A percentile compares a stretch with the other conserved stretches of the same genome.
phyloP scores from a whole-genome alignment of 352 stramenopile genomes.

The Phytophthora lateralis region DNA sequence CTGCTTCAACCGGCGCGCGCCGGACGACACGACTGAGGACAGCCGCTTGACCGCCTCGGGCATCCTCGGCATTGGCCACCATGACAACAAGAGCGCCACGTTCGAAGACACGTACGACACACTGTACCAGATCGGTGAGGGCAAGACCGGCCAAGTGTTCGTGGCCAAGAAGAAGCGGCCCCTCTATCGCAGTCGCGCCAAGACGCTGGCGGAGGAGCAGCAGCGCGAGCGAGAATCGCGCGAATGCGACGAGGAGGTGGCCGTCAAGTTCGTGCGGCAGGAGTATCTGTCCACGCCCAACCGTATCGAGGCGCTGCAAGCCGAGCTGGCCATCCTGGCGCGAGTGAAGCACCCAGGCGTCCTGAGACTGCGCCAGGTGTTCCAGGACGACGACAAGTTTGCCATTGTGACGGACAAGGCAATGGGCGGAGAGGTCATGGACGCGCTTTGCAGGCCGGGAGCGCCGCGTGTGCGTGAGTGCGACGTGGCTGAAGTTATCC shows the following conservation, averaged over 20 bases:
- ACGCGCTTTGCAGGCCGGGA: slow-evolving; percentile 44
- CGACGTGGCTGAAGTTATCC: slow-evolving; percentile 67
- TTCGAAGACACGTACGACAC: slow-evolving; percentile 76
- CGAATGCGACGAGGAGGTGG: slow-evolving; percentile 57
- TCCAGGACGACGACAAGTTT: slow-evolving; percentile 67
- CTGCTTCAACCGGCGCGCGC: slow-evolving; percentile 22
- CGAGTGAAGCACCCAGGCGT: slow-evolving; percentile 60
- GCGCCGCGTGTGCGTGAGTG: slow-evolving; percentile 49
- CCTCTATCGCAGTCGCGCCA: slow-evolving; percentile 31
- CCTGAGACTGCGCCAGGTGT: slow-evolving; percentile 68
- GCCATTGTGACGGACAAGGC: slow-evolving; percentile 76
- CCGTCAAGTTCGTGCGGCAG: slow-evolving; percentile 71
- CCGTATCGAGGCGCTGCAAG: slow-evolving; percentile 65
- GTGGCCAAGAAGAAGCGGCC: slow-evolving; percentile 43
- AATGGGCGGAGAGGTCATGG: slow-evolving; percentile 65
- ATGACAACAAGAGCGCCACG: slow-evolving; percentile 30
- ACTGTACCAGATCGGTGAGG: slow-evolving; percentile 71
- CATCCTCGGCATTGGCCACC: slow-evolving; percentile 12
- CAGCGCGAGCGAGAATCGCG: slow-evolving; percentile 63
- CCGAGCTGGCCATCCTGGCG: slow-evolving; percentile 68
- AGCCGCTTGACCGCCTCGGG: slow-evolving; percentile 2
- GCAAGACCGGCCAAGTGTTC: slow-evolving; percentile 80
- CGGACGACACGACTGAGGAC: slow-evolving; percentile 13
- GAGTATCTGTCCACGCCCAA: slow-evolving; percentile 75
- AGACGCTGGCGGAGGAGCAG: slow-evolving; percentile 47